A percentile compares a stretch with the other conserved stretches of the same genome.
These are phyloP conservation scores for Fusarium sp. DNA, from an alignment of 2,329 filamentous ascomycete genomes.

Conservation along the genomic window DNA sequence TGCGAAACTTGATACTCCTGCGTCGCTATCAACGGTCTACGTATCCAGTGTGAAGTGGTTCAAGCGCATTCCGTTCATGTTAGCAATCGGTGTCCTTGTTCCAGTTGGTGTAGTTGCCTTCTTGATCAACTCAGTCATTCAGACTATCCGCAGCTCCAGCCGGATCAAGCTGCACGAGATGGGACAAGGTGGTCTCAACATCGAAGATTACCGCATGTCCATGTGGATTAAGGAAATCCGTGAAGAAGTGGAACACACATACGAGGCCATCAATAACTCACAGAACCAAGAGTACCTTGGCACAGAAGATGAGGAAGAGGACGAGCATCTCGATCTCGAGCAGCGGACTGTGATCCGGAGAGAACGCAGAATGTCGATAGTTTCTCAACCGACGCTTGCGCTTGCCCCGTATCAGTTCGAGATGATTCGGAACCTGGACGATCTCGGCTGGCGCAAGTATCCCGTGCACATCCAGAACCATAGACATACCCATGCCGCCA, in stretches of 20 bases:
- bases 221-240: constrained; percentile 81
- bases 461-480: constrained; percentile 81
- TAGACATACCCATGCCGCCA: constrained; percentile 88
- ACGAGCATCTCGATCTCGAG: constrained; percentile 50
- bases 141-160: constrained; percentile 79
- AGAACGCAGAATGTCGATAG: constrained; percentile 56
- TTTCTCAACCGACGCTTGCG: constrained; percentile 77
- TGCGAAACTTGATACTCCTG: constrained; percentile 46
- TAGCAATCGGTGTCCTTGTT: constrained; percentile 76
- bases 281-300: constrained; percentile 79
- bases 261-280: constrained; percentile 77
- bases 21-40: constrained; percentile 50
- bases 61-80: constrained; percentile 70
- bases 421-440: constrained; percentile 83
- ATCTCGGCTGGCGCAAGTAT: constrained; percentile 73
- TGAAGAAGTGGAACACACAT: constrained; percentile 80
- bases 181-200: constrained; percentile 74
- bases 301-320: constrained; percentile 62
- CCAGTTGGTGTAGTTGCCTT: constrained; percentile 79
- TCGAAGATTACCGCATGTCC: constrained; percentile 80
- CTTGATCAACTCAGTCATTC: constrained; percentile 80
- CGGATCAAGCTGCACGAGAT: constrained; percentile 82
- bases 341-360: constrained; percentile 57
- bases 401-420: constrained; percentile 84
- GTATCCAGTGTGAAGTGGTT: constrained; percentile 53